These are phyloP conservation scores for Nitzschia palea DNA, from an alignment of 108 stramenopile species.

Conservation along the genomic window DNA sequence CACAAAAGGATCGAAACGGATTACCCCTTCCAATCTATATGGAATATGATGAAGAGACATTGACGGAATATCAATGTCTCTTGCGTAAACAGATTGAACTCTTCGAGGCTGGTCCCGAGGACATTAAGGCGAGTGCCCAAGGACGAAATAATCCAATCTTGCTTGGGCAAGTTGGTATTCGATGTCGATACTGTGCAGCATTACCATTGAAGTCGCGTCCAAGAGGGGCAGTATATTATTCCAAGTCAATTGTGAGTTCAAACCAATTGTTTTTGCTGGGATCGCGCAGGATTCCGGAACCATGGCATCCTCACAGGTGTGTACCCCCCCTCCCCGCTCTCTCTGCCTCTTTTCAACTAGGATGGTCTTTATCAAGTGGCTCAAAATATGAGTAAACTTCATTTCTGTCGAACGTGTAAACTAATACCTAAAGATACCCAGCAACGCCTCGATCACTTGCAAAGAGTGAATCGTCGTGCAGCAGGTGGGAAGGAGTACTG, in stretches of 20 bases:
- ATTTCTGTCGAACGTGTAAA: conserved; percentile 36
- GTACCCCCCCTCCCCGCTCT: background rate
- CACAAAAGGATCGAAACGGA: background rate
- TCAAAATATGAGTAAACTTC: conserved; percentile 47
- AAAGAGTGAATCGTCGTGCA: conserved; percentile 36
- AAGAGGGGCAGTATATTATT: conserved; percentile 41
- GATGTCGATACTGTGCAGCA: conserved; percentile 42
- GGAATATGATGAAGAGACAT: conserved; percentile 26
- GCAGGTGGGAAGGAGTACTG: conserved; percentile 77
- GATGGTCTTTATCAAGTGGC: conserved; percentile 47
- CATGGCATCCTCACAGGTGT: background rate
- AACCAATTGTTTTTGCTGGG: too few species aligned
- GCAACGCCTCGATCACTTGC: conserved; percentile 10
- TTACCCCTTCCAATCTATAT: conserved; percentile 7
- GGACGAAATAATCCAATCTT: conserved; percentile 47
- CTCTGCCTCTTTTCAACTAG: conserved; percentile 4
- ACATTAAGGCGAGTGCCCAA: conserved; percentile 29
- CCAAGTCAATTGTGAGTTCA: conserved; percentile 27
- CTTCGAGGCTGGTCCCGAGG: conserved; percentile 46
- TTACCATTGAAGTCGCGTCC: conserved; percentile 19
- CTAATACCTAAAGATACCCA: conserved; percentile 26
- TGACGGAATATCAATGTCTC: conserved; percentile 54
- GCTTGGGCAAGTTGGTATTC: conserved; percentile 51
- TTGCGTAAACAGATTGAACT: conserved; percentile 57
- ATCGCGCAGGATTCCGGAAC: too few species aligned